phyloP scores from a whole-genome alignment of 2,329 filamentous ascomycete genomes.

The Drechslerella stenobrocha region DNA sequence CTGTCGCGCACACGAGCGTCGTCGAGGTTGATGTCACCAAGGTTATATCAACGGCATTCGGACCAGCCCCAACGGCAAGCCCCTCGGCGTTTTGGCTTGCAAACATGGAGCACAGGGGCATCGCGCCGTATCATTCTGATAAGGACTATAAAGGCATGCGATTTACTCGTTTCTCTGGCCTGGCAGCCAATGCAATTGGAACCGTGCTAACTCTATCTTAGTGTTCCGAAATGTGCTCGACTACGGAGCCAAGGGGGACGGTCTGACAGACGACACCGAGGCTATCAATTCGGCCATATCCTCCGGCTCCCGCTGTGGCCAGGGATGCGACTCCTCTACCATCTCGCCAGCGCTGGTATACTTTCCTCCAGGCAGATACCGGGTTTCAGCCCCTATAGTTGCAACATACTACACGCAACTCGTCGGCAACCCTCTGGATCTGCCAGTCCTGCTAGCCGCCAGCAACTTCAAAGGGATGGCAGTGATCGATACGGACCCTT shows the following conservation, averaged over 20 bases:
- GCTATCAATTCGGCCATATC: conserved; percentile 75
- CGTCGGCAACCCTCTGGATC: conserved; percentile 67
- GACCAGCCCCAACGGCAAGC: conserved; percentile 26
- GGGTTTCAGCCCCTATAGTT: conserved; percentile 75
- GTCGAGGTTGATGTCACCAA: conserved; percentile 40
- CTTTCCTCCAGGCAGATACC: conserved; percentile 85
- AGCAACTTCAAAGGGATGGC: conserved; percentile 79
- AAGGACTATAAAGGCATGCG: conserved; percentile 54
- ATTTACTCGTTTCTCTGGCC: no score
- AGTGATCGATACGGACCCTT: conserved; percentile 86
- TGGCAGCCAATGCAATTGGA: no score
- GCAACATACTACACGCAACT: conserved; percentile 94
- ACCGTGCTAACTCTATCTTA: conserved; percentile 28
- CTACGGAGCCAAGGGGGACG: conserved; percentile 46
- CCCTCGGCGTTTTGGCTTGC: conserved; percentile 53
- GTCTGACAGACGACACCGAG: conserved; percentile 74
- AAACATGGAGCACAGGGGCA: conserved; percentile 56
- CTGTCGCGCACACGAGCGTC: conserved; percentile 22
- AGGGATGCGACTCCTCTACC: conserved; percentile 80
- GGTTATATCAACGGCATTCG: conserved; percentile 22
- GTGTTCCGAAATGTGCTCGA: conserved; percentile 45
- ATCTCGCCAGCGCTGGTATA: conserved; percentile 82
- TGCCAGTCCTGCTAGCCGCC: conserved; percentile 71
- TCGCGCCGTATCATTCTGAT: conserved; percentile 56
- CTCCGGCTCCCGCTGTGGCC: conserved; percentile 76